A percentile compares a stretch with the other conserved stretches of the same genome.
Conservation (phyloP, 2,329 filamentous ascomycete genomes). For the Xylariaceae sp. region DNA sequence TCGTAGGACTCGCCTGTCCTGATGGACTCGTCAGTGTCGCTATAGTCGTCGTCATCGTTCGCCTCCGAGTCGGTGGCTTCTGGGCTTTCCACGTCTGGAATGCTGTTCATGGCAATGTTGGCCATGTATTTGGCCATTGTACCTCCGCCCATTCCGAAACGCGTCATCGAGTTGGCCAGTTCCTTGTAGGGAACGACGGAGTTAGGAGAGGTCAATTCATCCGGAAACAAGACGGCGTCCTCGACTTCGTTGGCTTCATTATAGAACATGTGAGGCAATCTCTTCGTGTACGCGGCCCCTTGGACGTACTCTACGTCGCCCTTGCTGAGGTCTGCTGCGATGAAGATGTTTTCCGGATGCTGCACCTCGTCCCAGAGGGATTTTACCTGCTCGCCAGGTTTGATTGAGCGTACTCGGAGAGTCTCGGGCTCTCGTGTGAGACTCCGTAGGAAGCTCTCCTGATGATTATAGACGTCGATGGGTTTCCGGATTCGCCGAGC, state of each 20-base stretch:
- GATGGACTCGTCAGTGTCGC: constrained; percentile 1
- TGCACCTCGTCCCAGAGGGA: constrained; percentile 28
- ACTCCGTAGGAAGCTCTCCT: constrained; percentile 24
- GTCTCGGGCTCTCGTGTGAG: constrained; percentile 27
- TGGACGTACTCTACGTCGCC: background rate
- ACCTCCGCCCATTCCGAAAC: constrained; percentile 20
- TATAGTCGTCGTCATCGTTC: constrained; percentile 1
- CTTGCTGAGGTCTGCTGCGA: constrained; percentile 15
- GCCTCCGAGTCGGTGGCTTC: background rate
- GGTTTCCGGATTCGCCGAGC: constrained; percentile 26
- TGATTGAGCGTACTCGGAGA: constrained; percentile 27
- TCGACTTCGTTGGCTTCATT: constrained; percentile 29
- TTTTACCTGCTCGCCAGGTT: constrained; percentile 21
- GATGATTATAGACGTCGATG: constrained; percentile 25
- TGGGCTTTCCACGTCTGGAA: background rate
- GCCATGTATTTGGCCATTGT: constrained; percentile 19
- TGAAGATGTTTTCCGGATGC: constrained; percentile 18
- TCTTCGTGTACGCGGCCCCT: background rate
- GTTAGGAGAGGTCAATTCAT: constrained; percentile 20
- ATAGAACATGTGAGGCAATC: constrained; percentile 22
- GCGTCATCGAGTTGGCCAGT: constrained; percentile 27
- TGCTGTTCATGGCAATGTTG: constrained; percentile 4
- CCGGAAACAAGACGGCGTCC: constrained; percentile 26
- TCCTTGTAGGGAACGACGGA: constrained; percentile 27
- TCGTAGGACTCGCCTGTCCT: background rate